Conservation (phyloP, 1,139 yeast genomes). For the Entelexis paramagnoliae region DNA sequence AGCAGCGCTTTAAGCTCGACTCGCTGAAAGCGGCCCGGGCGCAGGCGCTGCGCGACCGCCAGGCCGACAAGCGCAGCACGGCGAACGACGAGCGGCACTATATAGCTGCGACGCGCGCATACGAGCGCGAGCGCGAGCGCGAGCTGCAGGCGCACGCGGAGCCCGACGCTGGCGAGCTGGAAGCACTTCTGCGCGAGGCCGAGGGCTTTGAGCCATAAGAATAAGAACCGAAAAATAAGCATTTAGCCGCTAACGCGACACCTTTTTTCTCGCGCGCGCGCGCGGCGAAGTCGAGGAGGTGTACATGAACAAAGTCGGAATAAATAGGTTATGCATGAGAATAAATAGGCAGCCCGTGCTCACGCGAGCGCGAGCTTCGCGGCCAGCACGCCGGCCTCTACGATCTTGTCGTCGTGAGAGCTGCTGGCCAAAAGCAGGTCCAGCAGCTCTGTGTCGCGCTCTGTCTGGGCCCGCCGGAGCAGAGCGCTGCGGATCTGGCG, state of each 20-base stretch:
- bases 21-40: not conserved
- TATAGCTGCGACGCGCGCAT: constrained; percentile 5
- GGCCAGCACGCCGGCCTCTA: constrained; percentile 11
- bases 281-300: too few relatives aligned
- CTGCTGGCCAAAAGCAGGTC: constrained; percentile 9
- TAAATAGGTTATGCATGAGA: too few relatives aligned
- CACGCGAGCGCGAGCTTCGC: constrained; percentile 14
- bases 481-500: constrained; percentile 12
- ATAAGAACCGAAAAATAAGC: too few relatives aligned
- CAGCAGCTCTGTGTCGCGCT: constrained; percentile 4
- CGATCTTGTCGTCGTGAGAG: constrained; percentile 6
- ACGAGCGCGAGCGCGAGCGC: not conserved
- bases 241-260: too few relatives aligned
- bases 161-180: constrained; percentile 8
- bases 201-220: not conserved
- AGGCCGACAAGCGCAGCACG: not conserved
- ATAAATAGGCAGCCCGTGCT: not conserved
- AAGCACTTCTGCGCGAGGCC: constrained; percentile 7
- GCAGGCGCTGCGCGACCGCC: not conserved
- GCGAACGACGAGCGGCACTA: constrained; percentile 1
- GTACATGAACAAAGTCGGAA: too few relatives aligned
- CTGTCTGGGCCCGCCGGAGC: constrained; percentile 8
- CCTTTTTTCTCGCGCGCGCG: too few relatives aligned
- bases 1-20: not conserved
- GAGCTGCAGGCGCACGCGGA: not conserved